Conservation (phyloP, 305 asterid genomes). For the Plantago rigida region DNA sequence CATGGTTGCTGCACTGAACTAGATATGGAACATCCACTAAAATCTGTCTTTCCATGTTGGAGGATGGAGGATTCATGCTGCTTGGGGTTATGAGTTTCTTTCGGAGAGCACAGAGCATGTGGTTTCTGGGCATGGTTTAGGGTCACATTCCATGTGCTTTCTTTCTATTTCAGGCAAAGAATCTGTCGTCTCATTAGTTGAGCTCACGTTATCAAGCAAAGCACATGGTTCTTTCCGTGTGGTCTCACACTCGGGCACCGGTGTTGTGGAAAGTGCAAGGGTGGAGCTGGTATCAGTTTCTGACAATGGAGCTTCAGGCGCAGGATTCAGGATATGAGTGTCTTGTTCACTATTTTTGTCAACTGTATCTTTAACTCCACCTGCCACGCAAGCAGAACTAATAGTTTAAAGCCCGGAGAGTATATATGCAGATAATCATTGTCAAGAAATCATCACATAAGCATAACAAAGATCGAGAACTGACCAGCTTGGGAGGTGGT, state of each 20-base stretch:
- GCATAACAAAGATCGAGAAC: constrained; percentile 1
- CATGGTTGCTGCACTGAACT: constrained; percentile 24
- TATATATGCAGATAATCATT: neutral
- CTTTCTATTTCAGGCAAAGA: constrained; percentile 23
- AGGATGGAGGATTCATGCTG: constrained; percentile 24
- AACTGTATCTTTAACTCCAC: constrained; percentile 51
- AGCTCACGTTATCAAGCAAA: constrained; percentile 21
- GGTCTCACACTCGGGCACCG: constrained; percentile 29
- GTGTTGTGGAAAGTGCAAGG: constrained; percentile 26
- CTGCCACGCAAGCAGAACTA: constrained; percentile 34
- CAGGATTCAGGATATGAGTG: constrained; percentile 28
- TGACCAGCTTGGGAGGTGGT: constrained; percentile 49
- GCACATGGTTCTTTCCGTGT: constrained; percentile 25
- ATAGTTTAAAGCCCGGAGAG: constrained; percentile 1
- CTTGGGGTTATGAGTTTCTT: constrained; percentile 27
- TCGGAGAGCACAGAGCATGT: constrained; percentile 18
- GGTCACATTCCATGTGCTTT: constrained; percentile 18
- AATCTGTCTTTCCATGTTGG: constrained; percentile 26
- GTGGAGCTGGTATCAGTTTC: constrained; percentile 34
- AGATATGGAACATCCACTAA: constrained; percentile 24
- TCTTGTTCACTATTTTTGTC: constrained; percentile 47
- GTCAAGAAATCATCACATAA: too few relatives aligned
- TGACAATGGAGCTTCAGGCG: constrained; percentile 29
- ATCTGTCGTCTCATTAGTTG: constrained; percentile 13
- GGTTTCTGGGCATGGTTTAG: constrained; percentile 24